Evolutionary conservation across 2,329 filamentous ascomycete genomes (phyloP).

Genomic region (Lecanicillium sp.): DNA sequence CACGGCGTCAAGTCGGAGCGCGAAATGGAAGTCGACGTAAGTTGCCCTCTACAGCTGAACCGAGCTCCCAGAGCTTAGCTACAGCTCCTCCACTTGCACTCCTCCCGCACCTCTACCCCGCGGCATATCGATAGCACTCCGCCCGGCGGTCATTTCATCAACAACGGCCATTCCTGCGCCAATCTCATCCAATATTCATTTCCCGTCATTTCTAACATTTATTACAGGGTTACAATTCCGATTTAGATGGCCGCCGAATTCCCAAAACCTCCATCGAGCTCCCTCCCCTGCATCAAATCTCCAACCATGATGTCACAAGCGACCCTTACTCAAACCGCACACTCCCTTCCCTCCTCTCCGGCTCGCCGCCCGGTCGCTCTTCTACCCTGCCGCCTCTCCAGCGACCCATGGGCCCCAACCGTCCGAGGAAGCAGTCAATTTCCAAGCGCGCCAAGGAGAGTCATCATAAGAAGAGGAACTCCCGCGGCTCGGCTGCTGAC

Average conservation of each 20-base stretch:
- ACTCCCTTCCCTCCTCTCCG: constrained; percentile 73
- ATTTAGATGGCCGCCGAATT: constrained; percentile 59
- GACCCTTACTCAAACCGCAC: constrained; percentile 63
- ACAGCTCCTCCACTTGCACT: constrained; percentile 14
- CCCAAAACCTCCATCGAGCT: constrained; percentile 65
- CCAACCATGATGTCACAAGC: constrained; percentile 59
- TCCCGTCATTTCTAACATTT: constrained; percentile 4
- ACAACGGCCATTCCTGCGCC: neutral
- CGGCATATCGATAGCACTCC: constrained; percentile 22
- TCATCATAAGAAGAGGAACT: constrained; percentile 74
- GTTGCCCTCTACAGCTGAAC: constrained; percentile 27
- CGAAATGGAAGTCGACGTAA: constrained; percentile 73
- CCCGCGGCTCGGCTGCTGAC: constrained; percentile 61
- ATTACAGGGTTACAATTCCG: constrained; percentile 60
- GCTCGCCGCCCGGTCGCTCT: constrained; percentile 79
- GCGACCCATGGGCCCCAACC: constrained; percentile 61
- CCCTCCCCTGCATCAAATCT: constrained; percentile 56
- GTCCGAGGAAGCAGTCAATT: constrained; percentile 80
- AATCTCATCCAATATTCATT: neutral
- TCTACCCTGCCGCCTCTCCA: constrained; percentile 83
- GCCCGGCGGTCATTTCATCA: too few species aligned
- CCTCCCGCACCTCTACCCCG: constrained; percentile 18
- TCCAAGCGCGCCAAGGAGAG: constrained; percentile 69
- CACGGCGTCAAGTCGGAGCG: constrained; percentile 67
- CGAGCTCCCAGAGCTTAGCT: too few species aligned